Percentiles rank a stretch among this genome's conserved stretches.
phyloP scores from a whole-genome alignment of 1,284 basidiomycete genomes.

The Pterula multifida region DNA sequence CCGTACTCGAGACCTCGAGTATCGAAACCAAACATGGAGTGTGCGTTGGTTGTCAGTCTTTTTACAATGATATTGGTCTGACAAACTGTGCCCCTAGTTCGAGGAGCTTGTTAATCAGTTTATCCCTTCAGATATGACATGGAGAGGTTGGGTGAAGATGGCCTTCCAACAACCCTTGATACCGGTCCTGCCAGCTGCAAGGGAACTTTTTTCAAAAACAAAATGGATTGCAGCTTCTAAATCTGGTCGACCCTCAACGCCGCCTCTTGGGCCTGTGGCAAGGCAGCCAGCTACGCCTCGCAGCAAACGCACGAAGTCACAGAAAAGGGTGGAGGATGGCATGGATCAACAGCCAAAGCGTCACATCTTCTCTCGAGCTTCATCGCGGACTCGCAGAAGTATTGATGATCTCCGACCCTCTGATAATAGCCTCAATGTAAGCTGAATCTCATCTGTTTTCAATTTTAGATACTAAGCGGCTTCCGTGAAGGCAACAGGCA shows the following conservation, averaged over 20 bases:
- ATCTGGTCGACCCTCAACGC: slow-evolving; percentile 12
- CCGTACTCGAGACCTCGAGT: slow-evolving; percentile 64
- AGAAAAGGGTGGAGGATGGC: not conserved
- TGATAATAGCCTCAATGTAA: not conserved
- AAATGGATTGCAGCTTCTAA: slow-evolving; percentile 47
- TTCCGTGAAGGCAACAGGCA: not conserved
- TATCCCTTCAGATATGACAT: slow-evolving; percentile 62
- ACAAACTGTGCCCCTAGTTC: slow-evolving; percentile 32
- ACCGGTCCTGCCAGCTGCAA: slow-evolving; percentile 62
- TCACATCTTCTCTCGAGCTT: not conserved
- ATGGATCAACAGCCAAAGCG: not conserved
- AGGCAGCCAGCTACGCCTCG: not conserved
- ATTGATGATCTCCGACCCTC: not conserved
- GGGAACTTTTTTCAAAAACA: slow-evolving; percentile 64
- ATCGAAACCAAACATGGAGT: slow-evolving; percentile 82
- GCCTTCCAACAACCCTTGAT: slow-evolving; percentile 67
- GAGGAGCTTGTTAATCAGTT: slow-evolving; percentile 77
- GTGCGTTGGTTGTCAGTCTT: slow-evolving; percentile 27
- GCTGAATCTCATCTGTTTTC: not conserved
- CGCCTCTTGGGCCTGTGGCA: not conserved
- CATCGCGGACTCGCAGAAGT: not conserved
- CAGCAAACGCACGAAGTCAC: not conserved
- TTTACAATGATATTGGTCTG: not conserved
- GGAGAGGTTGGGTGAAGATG: slow-evolving; percentile 74
- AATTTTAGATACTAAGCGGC: not conserved